phyloP scores from a whole-genome alignment of 2,329 filamentous ascomycete species.

The Diaporthe destruens region DNA sequence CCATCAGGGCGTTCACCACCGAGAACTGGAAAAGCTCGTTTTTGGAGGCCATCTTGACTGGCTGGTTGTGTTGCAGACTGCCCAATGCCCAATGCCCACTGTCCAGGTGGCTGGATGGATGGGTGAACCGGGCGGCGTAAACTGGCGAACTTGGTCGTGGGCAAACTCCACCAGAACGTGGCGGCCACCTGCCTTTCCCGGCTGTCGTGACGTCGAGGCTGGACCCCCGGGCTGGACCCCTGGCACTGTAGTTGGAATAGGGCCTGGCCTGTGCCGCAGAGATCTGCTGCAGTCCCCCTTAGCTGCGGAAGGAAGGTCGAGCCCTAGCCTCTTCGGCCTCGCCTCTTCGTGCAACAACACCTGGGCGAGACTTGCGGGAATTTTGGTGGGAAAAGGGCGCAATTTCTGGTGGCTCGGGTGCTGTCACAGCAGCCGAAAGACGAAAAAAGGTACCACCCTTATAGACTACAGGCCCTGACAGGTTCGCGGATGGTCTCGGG shows the following conservation, averaged over 20 bases:
- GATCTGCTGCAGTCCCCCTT: background rate
- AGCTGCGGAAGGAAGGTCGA: background rate
- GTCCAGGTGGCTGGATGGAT: background rate
- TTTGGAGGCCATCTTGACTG: slow-evolving; percentile 47
- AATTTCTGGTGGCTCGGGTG: background rate
- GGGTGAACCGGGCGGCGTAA: background rate
- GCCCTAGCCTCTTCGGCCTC: background rate
- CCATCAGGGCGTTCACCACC: slow-evolving; percentile 52
- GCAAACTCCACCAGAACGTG: background rate
- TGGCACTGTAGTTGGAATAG: slow-evolving; percentile 10
- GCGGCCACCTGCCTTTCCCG: background rate
- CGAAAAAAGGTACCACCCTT: no score
- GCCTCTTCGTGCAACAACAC: background rate
- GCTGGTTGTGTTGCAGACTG: background rate
- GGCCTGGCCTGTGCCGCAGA: slow-evolving; percentile 26
- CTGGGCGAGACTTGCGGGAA: background rate
- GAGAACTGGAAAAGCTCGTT: slow-evolving; percentile 53
- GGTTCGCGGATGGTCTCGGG: background rate
- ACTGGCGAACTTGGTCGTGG: background rate
- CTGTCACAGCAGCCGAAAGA: background rate
- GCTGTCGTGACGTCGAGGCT: slow-evolving; percentile 21
- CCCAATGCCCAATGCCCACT: no score
- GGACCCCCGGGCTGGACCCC: no score
- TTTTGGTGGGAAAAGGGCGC: background rate
- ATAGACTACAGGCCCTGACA: no score